Evolutionary conservation across 2,329 filamentous ascomycete species (phyloP).

Genomic region (Stachybotrys elegans): DNA sequence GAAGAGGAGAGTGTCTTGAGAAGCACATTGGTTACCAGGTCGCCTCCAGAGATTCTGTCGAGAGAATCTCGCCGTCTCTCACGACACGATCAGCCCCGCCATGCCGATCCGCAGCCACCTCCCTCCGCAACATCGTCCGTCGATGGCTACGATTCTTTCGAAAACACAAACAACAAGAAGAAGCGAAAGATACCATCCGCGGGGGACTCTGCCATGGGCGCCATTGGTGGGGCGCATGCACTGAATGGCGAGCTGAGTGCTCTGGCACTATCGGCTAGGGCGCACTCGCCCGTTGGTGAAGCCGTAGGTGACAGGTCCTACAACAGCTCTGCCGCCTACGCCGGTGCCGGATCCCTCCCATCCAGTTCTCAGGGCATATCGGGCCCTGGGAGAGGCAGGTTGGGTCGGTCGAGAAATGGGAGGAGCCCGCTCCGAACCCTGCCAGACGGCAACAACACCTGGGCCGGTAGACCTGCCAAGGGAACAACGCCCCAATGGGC

Average conservation of each 20-base stretch:
- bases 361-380: slow-evolving; percentile 60
- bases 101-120: slow-evolving; percentile 48
- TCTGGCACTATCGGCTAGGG: slow-evolving; percentile 16
- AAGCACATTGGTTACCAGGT: slow-evolving; percentile 37
- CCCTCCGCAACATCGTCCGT: slow-evolving; percentile 65
- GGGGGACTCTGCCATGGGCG: slow-evolving; percentile 57
- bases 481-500: slow-evolving; percentile 39
- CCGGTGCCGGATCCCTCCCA: slow-evolving; percentile 44
- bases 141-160: slow-evolving; percentile 94
- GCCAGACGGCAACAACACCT: slow-evolving; percentile 52
- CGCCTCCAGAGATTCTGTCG: slow-evolving; percentile 40
- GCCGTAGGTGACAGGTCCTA: slow-evolving; percentile 17
- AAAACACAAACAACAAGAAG: slow-evolving; percentile 99
- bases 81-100: slow-evolving; percentile 40
- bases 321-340: slow-evolving; percentile 18
- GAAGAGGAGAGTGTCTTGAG: slow-evolving; percentile 47
- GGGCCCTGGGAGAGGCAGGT: slow-evolving; percentile 78
- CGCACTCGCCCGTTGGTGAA: slow-evolving; percentile 23
- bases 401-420: slow-evolving; percentile 61
- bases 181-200: slow-evolving; percentile 96
- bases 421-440: slow-evolving; percentile 59
- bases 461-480: slow-evolving; percentile 45
- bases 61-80: slow-evolving; percentile 36
- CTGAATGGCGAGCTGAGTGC: slow-evolving; percentile 36
- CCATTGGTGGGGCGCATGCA: slow-evolving; percentile 35